phyloP scores from a whole-genome alignment of 495 filamentous ascomycete species.

The Penicillium antarcticum region DNA sequence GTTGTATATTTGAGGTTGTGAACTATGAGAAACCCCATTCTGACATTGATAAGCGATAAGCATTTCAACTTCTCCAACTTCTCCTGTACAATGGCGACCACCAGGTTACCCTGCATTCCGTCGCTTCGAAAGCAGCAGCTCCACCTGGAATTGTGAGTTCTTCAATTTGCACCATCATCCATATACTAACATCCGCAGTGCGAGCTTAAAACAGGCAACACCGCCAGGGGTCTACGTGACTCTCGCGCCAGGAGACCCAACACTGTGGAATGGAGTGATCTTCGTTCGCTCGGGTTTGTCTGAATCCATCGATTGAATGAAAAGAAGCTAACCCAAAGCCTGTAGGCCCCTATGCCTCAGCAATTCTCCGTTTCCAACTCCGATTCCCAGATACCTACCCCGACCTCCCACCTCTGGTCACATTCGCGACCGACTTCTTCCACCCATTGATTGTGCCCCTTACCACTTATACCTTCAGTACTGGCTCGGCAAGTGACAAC shows the following conservation, averaged over 20 bases:
- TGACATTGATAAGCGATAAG: slow-evolving; percentile 3
- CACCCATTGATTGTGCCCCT: slow-evolving; percentile 89
- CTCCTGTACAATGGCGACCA: slow-evolving; percentile 35
- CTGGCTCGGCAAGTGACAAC: slow-evolving; percentile 61
- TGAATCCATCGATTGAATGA: not conserved
- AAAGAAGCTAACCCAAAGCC: not conserved
- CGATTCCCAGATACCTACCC: slow-evolving; percentile 83
- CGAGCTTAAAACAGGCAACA: slow-evolving; percentile 74
- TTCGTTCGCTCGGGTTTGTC: slow-evolving; percentile 80
- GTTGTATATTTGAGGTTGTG: not conserved
- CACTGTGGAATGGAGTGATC: slow-evolving; percentile 82
- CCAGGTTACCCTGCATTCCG: slow-evolving; percentile 39
- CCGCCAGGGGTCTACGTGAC: slow-evolving; percentile 84
- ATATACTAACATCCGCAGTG: slow-evolving; percentile 43
- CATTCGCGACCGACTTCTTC: slow-evolving; percentile 87
- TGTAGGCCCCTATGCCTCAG: slow-evolving; percentile 80
- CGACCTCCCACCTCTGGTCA: slow-evolving; percentile 73
- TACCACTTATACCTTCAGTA: slow-evolving; percentile 87
- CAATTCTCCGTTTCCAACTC: slow-evolving; percentile 86
- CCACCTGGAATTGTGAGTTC: slow-evolving; percentile 72
- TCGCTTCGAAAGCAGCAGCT: slow-evolving; percentile 63
- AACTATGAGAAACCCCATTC: no score
- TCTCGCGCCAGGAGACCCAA: slow-evolving; percentile 74
- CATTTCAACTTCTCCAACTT: not conserved
- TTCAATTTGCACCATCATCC: not conserved